Conservation (phyloP, 1,284 basidiomycete species). For the Cryptococcus sp. region DNA sequence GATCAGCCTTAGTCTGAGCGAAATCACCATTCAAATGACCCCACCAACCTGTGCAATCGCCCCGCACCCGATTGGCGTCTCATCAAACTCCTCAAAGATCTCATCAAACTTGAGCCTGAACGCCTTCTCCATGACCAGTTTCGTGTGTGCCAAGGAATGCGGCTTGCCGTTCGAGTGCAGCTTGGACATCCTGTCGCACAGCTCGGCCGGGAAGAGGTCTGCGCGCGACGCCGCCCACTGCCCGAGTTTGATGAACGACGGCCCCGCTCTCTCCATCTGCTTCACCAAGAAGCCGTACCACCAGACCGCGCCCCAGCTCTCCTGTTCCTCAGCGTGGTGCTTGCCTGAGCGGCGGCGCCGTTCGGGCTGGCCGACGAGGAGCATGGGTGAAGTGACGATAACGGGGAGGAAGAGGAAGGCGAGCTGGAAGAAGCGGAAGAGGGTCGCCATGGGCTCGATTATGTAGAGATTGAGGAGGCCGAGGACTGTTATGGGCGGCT, state of each 20-base stretch:
- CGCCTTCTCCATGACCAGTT: slow-evolving; percentile 73
- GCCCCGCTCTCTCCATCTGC: slow-evolving; percentile 92
- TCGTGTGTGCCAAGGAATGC: slow-evolving; percentile 79
- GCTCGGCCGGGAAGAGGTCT: slow-evolving; percentile 88
- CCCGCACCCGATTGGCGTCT: slow-evolving; percentile 88
- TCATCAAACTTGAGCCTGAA: slow-evolving; percentile 80
- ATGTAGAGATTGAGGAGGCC: slow-evolving; percentile 52
- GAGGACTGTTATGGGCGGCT: slow-evolving; percentile 18
- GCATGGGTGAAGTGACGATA: slow-evolving; percentile 76
- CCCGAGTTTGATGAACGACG: slow-evolving; percentile 96
- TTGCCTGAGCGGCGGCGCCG: slow-evolving; percentile 31
- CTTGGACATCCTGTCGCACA: slow-evolving; percentile 81
- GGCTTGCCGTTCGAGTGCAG: slow-evolving; percentile 86
- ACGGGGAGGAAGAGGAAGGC: slow-evolving; percentile 83
- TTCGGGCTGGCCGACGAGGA: slow-evolving; percentile 66
- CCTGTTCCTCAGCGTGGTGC: slow-evolving; percentile 56
- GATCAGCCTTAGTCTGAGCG: background rate
- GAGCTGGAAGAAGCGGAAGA: slow-evolving; percentile 78
- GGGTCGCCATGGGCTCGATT: slow-evolving; percentile 82
- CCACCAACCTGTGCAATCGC: slow-evolving; percentile 87
- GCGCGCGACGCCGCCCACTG: slow-evolving; percentile 98
- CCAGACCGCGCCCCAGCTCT: slow-evolving; percentile 83
- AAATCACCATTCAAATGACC: background rate
- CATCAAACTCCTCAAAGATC: slow-evolving; percentile 88
- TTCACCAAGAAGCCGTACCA: slow-evolving; percentile 89